Base-by-base conservation (phyloP, 1,284 basidiomycete genomes). In the Trichosporon sp. region DNA sequence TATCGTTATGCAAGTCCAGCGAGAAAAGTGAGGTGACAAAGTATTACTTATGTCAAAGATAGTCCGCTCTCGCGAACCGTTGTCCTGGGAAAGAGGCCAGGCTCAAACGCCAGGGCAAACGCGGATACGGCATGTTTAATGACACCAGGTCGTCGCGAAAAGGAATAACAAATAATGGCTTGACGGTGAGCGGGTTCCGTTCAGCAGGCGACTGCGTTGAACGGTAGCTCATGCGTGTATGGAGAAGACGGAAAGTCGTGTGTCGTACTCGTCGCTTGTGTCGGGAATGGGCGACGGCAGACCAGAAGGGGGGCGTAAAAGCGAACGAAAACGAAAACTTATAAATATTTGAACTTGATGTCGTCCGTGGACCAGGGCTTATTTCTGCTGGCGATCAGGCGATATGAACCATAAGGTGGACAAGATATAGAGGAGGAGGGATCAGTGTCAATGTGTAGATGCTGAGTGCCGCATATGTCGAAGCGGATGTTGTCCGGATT, bases 1-100 rank as follows among this genome's bases (percentile, higher is more conserved):
- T 54, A 54, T 63, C 59, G 59, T 63, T 63, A 63, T 63, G 59
- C 59, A 35, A 63, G 59, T 63, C 59, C 59, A 63, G 59, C 31
- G 32, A 37, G 56, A 35, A 35, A 16, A n/a, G 21, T n/a, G 38
- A 40, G 59, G 32, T 35, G 32, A 63, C 31, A 37, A n/a, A 63
- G 37, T 5, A 14, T 26, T 31, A 59, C 54, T 59, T 63, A 63
- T 35, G 31, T 63, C n/a, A 35, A 63, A 37, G 31, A 63, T n/a
- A 19, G 31, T 35, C 31, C 51, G 21, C 51, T 6, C 48, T 51
- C 48, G n/a, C 48, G 19, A 19, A 10, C 32, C 59, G 2, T 12
- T 10, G 32, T 63, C 59, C 59, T 35, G 32, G 31, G 31, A 32
- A 4, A 8, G 31, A 16, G 32, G 2, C 59, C 31, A 63, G 16